Percentiles rank a stretch among this genome's conserved stretches.
phyloP scores from a whole-genome alignment of 495 filamentous ascomycete genomes.

The Lepraria neglecta region DNA sequence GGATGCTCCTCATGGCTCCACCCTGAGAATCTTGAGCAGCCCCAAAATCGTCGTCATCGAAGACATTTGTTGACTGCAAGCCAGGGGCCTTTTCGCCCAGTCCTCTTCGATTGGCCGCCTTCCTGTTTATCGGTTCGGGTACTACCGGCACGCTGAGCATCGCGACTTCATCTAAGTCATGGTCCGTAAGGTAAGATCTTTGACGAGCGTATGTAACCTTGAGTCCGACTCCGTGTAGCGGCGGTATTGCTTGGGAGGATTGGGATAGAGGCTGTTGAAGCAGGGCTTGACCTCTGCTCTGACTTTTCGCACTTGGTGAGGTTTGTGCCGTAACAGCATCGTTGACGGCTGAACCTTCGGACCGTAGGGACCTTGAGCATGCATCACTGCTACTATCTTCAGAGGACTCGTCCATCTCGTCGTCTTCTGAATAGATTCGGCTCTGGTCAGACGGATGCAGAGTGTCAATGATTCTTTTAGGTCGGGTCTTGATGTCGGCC shows the following conservation, averaged over 20 bases:
- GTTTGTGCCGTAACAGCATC: conserved; percentile 15
- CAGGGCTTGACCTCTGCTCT: conserved; percentile 1
- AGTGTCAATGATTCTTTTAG: conserved; percentile 10
- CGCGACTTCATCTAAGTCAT: conserved; percentile 28
- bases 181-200: conserved; percentile 53
- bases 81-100: neutral
- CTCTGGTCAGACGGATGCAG: conserved; percentile 1
- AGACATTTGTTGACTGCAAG: conserved; percentile 18
- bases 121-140: neutral
- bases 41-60: conserved; percentile 14
- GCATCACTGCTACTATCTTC: conserved; percentile 13
- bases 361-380: conserved; percentile 2
- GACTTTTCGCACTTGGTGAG: conserved; percentile 13
- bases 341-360: conserved; percentile 9
- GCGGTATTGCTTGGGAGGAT: conserved; percentile 4
- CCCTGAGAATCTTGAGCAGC: conserved; percentile 50
- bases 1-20: conserved; percentile 68
- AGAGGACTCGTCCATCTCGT: neutral
- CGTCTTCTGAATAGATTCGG: neutral
- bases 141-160: conserved; percentile 19
- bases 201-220: conserved; percentile 58
- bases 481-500: neutral
- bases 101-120: conserved; percentile 1
- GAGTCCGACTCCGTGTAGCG: conserved; percentile 29
- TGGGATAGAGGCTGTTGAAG: neutral